Base-by-base conservation (phyloP, 2,329 filamentous ascomycete species). In the Myriosclerotinia curreyana region DNA sequence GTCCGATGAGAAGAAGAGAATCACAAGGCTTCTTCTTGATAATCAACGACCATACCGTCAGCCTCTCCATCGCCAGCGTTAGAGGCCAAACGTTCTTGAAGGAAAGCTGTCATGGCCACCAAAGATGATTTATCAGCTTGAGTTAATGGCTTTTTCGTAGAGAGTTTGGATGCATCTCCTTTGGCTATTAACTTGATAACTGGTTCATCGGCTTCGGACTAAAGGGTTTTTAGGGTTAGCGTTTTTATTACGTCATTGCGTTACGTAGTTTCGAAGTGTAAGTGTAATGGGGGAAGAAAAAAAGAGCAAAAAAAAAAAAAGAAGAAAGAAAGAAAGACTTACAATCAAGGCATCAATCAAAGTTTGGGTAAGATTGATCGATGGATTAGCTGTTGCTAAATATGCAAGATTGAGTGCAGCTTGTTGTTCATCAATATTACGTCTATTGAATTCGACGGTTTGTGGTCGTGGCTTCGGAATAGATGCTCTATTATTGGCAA, bases 321-420 rank as follows among this genome's bases (percentile, higher is more conserved):
- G n/a, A n/a, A n/a, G n/a, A n/a, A n/a, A n/a, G n/a, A n/a, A n/a
- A n/a, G n/a, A n/a, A n/a, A n/a, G n/a, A 82, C 86, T 79, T 79
- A 90, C 87, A 68, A 89, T 79, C 68, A 91, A 79, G 61, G 83
- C 80, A 66, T 84, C 79, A 60, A 87, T 79, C 65, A 91, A 80
- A 59, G 75, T 76, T 62, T 79, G 74, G 49, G 81, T 73, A 40
- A 58, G 53, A 54, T 53, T 51, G 58, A 83, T 77, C 31, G 81
- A 79, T 61, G 76, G 76, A 67, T 81, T 78, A 68, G 80, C 79
- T 62, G 79, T 79, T 55, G 80, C 78, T 46, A 91, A 77, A 66
- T 83, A 81, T 52, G 82, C 79, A 40, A 92, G 79, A 66, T 85
- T 86, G 66, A 91, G 79, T 5, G 86, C 87, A 51, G 86, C 82